These are phyloP conservation scores for Dactylella cylindrospora DNA, from an alignment of 2,329 filamentous ascomycete species.

Conservation along the genomic window DNA sequence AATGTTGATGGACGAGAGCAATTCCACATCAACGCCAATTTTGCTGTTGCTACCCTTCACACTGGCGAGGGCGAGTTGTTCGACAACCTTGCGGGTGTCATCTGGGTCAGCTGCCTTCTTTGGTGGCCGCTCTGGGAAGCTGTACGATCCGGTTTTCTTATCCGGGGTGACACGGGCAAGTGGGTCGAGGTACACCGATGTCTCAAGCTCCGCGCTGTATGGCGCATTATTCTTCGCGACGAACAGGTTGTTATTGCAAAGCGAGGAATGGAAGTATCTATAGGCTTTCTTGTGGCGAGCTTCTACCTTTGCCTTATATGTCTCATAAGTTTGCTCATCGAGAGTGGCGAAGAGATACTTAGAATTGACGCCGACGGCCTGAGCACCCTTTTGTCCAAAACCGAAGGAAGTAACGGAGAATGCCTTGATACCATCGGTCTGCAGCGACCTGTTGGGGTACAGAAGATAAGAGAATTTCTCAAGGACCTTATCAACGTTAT, in stretches of 20 bases:
- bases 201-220: constrained; percentile 84
- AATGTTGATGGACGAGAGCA: constrained; percentile 82
- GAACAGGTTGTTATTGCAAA: constrained; percentile 98
- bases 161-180: constrained; percentile 80
- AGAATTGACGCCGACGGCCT: constrained; percentile 94
- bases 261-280: constrained; percentile 95
- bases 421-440: constrained; percentile 97
- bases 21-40: constrained; percentile 92
- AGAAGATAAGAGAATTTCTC: constrained; percentile 98
- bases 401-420: constrained; percentile 99
- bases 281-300: constrained; percentile 98
- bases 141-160: constrained; percentile 80
- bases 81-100: constrained; percentile 73
- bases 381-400: constrained; percentile 98
- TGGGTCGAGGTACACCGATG: constrained; percentile 88
- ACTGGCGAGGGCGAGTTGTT: constrained; percentile 70
- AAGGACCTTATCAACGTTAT: constrained; percentile 95
- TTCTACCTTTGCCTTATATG: constrained; percentile 85
- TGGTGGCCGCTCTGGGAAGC: constrained; percentile 69
- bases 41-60: constrained; percentile 65
- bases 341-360: constrained; percentile 95
- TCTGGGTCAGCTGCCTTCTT: constrained; percentile 64
- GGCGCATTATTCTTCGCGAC: constrained; percentile 90
- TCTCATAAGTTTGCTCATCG: constrained; percentile 76
- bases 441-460: constrained; percentile 90